phyloP scores from a whole-genome alignment of 768 basidiomycete species.

The Mycena rebaudengoi region DNA sequence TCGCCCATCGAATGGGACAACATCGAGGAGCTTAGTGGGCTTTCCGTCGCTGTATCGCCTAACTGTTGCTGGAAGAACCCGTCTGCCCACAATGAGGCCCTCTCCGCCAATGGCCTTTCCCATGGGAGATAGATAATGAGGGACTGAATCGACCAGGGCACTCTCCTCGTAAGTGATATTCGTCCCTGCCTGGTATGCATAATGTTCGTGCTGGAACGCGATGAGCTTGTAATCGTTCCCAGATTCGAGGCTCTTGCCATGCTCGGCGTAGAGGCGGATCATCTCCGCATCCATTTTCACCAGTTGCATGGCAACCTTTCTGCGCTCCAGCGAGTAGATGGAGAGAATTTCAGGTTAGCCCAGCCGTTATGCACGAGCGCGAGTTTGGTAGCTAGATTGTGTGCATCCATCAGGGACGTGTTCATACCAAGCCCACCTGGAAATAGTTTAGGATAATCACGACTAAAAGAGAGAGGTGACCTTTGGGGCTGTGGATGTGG shows the following conservation, averaged over 20 bases:
- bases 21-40: not conserved
- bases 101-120: constrained; percentile 1
- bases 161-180: constrained; percentile 12
- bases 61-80: constrained; percentile 1
- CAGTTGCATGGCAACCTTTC: not conserved
- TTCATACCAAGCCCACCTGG: constrained; percentile 17
- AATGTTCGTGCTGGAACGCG: constrained; percentile 4
- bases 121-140: not conserved
- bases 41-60: constrained; percentile 4
- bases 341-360: not conserved
- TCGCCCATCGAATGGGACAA: constrained; percentile 4
- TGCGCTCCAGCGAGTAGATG: constrained; percentile 5
- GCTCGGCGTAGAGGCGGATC: constrained; percentile 5
- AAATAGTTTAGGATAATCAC: not conserved
- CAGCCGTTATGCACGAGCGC: constrained; percentile 9
- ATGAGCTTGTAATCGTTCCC: constrained; percentile 7
- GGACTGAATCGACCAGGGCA: not conserved
- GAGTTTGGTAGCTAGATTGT: constrained; percentile 12
- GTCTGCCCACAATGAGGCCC: constrained; percentile 5
- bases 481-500: constrained; percentile 13
- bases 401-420: constrained; percentile 6
- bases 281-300: constrained; percentile 10
- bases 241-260: constrained; percentile 13
- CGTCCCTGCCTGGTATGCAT: constrained; percentile 18
- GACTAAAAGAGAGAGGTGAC: not conserved